These are phyloP conservation scores for Sicyos baderoa DNA, from an alignment of 306 rosid genomes.

Conservation along the genomic window DNA sequence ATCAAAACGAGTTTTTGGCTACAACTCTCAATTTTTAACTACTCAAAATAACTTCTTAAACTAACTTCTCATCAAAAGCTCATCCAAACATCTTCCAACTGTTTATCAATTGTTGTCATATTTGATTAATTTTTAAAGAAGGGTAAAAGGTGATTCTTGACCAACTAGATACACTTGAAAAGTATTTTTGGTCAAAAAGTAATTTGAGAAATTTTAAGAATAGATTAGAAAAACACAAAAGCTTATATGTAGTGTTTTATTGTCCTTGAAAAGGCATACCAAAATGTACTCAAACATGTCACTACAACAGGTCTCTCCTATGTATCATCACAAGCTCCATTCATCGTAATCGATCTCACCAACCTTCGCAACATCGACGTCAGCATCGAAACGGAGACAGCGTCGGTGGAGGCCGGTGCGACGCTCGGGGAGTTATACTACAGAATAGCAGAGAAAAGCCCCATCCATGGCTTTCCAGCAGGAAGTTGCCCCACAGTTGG, in stretches of 20 bases:
- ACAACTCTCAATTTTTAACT: too few relatives aligned
- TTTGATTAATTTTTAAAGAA: not conserved
- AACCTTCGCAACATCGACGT: conserved; percentile 22
- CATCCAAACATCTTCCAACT: too few relatives aligned
- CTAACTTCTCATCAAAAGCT: too few relatives aligned
- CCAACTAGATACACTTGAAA: not conserved
- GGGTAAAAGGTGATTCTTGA: not conserved
- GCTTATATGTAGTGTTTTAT: too few relatives aligned
- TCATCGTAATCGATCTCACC: conserved; percentile 26
- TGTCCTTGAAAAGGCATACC: too few relatives aligned
- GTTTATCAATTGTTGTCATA: not conserved
- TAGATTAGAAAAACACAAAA: not conserved
- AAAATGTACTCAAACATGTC: too few relatives aligned
- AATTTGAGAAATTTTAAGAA: not conserved
- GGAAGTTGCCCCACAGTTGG: conserved; percentile 31
- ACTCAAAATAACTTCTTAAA: too few relatives aligned
- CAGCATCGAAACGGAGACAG: conserved; percentile 13
- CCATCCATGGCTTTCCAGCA: conserved; percentile 29
- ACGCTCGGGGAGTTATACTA: conserved; percentile 29
- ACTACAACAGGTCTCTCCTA: conserved; percentile 21
- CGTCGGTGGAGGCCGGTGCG: conserved; percentile 23
- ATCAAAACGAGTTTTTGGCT: too few relatives aligned
- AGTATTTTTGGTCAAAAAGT: not conserved
- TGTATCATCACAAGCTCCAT: conserved; percentile 23
- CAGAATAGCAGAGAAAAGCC: conserved; percentile 24